These are phyloP conservation scores for Psilocybe tampanensis DNA, from an alignment of 768 basidiomycete species.

Conservation along the genomic window DNA sequence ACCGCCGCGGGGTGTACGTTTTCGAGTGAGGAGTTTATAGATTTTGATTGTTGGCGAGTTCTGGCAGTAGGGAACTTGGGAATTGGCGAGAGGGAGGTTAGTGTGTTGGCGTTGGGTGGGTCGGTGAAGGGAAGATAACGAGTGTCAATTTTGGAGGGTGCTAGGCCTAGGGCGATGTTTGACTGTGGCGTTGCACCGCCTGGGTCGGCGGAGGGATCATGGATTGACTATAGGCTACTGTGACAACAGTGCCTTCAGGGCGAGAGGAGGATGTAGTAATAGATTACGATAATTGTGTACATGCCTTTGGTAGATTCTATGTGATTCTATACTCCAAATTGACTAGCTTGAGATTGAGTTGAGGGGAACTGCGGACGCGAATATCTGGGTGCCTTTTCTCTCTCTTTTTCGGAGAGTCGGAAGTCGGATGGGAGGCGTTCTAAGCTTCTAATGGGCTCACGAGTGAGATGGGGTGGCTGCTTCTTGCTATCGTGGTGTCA, in stretches of 20 bases:
- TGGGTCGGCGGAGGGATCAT: not conserved
- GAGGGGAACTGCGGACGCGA: not conserved
- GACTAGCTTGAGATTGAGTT: not conserved
- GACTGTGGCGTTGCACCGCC: not conserved
- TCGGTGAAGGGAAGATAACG: too few species aligned
- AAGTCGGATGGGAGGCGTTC: not conserved
- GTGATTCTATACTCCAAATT: too few species aligned
- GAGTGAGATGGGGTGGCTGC: not conserved
- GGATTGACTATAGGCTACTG: not conserved
- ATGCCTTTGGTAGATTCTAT: too few species aligned
- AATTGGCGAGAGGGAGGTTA: too few species aligned
- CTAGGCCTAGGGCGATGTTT: not conserved
- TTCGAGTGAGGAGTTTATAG: too few species aligned
- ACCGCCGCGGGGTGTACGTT: too few species aligned
- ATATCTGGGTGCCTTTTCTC: not conserved
- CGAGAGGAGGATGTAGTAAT: not conserved
- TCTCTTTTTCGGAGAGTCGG: not conserved
- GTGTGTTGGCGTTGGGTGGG: too few species aligned
- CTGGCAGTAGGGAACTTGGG: too few species aligned
- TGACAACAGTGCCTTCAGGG: not conserved
- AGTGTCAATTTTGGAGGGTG: not conserved
- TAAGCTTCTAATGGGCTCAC: not conserved
- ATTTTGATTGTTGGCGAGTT: too few species aligned
- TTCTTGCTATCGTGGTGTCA: not conserved
- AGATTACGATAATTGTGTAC: not conserved